Base-by-base conservation (phyloP, 2,329 filamentous ascomycete species). In the Pseudomassariella vexata region DNA sequence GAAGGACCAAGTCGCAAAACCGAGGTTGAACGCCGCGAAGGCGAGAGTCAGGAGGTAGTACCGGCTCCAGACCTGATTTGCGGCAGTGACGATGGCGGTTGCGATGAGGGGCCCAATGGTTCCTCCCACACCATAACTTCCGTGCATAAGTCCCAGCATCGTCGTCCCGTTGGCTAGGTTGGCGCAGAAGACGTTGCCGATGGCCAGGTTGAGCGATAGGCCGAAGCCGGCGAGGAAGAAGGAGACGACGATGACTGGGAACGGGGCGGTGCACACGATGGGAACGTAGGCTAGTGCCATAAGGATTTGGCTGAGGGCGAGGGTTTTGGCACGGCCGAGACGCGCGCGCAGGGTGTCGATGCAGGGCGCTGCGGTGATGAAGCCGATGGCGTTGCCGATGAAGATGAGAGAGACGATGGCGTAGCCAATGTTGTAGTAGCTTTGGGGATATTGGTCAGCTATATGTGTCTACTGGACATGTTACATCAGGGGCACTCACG, bases 361-460 rank as follows among this genome's bases (percentile, higher is more conserved):
- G 39, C 82, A 66, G 22, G 80, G 73, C 1, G 85, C 85, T 1
- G 82, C 81, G 9, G 70, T 55, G 48, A 94, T 79, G 60, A 87
- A 94, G 11, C 86, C 86, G 5, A 81, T 42, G 1, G 86, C 85
- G 45, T 85, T 85, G 26, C 80, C 75, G 19, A 92, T 73, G 62
- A 92, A 94, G 48, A 94, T 85, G 22, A 90, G 64, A 2, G 86
- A 90, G 3, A 92, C 83, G 7, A 86, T 59, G 3, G 79, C 82
- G 53, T 92, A 90, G 24, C 80, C 81, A 35, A 92, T 85, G 36
- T 68, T 44, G 50, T 90, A 94, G 47, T 83, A 56, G 26, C 70
- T 76, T 24, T 21, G 2, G 2, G 16, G 9, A 18, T 4, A 31
- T 21, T 40, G 20, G 40, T 34, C 24, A 28, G 28, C n/a, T n/a